Evolutionary conservation across 768 basidiomycete species (phyloP), one percentile per base, ranked within the genome.

Genomic region (Vararia minispora): DNA sequence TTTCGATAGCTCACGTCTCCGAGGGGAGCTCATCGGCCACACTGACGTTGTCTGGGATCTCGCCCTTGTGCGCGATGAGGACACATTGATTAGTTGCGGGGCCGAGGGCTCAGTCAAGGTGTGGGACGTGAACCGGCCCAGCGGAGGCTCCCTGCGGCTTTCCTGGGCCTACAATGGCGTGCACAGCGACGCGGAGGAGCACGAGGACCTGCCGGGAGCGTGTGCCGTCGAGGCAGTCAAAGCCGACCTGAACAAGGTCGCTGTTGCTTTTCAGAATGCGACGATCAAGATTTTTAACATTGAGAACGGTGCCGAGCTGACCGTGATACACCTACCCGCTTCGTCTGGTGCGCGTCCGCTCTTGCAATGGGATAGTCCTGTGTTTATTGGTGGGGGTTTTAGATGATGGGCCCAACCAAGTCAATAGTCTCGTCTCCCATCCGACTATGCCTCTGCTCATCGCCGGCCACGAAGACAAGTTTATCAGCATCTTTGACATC

Each of bases 11-110:
- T 77, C 76, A 0, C 71, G 80, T 4, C 69, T 76, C 21, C 71
- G 83, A 26, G 82, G 82, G 24, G 79, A 83, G 47, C 70, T 98
- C 21, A 77, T 92, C 22, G 90, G 92, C 3, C 89, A 95, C 56
- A 88, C 89, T 4, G 92, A 99, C 55, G 89, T 89, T 5, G 84
- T 97, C 18, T 99, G 95, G 95, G 95, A 91, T 54, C 64, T 98
- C 35, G 81, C 85, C 8, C 72, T 94, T 16, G 74, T 89, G 20
- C 71, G 85, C 39, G 82, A 86, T 45, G 84, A 88, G 56, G 76
- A 74, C 41, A 79, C 82, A 6, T 69, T 98, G 28, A 85, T 94
- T 40, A 87, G 84, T 47, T 89, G 86, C 55, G 82, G 86, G 32
- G 85, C 91, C 4, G 94, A 98, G 55, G 92, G 92, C 14, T 62